phyloP scores from a whole-genome alignment of 306 rosid species.

The Betula pendula region DNA sequence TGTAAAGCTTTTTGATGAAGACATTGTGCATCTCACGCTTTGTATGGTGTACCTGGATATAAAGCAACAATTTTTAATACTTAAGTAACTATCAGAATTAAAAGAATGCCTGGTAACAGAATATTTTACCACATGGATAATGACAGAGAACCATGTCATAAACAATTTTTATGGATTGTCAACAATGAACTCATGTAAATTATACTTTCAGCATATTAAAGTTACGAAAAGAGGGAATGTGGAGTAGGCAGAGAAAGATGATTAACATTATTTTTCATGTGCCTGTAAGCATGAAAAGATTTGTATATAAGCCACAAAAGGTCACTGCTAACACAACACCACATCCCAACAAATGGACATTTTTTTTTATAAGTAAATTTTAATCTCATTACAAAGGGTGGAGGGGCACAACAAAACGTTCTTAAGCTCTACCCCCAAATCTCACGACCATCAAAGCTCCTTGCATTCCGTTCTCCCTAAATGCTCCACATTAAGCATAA shows the following conservation, averaged over 20 bases:
- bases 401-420: too few species aligned
- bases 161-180: constrained; percentile 6
- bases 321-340: background rate
- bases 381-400: too few species aligned
- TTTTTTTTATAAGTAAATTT: too few species aligned
- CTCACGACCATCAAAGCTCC: too few species aligned
- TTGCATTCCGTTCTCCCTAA: too few species aligned
- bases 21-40: constrained; percentile 95
- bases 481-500: too few species aligned
- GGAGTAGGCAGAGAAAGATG: background rate
- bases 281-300: background rate
- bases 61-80: constrained; percentile 23
- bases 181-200: too few species aligned
- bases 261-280: background rate
- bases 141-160: constrained; percentile 12
- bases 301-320: background rate
- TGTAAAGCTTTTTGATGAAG: constrained; percentile 89
- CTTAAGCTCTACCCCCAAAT: too few species aligned
- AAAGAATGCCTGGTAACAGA: constrained; percentile 10
- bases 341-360: background rate
- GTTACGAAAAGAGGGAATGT: background rate
- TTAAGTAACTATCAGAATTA: constrained; percentile 15
- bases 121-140: constrained; percentile 17
- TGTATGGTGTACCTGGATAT: constrained; percentile 80
- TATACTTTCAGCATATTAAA: background rate